Evolutionary conservation across 1,284 basidiomycete species (phyloP).

Genomic region (Nidula niveotomentosa): DNA sequence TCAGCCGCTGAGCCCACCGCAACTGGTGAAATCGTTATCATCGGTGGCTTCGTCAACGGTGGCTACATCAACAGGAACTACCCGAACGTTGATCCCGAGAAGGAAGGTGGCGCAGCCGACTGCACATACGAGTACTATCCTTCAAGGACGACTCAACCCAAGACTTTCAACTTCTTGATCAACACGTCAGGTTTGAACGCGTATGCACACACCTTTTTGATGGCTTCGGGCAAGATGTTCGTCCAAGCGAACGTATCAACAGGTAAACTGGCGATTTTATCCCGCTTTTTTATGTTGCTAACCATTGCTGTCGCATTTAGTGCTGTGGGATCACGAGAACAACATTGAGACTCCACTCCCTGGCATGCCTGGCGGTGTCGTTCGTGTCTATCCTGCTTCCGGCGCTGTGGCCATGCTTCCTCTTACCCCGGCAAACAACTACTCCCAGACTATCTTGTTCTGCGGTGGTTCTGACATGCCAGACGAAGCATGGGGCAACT

Average conservation of each 20-base stretch:
- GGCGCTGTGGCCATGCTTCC: constrained; percentile 91
- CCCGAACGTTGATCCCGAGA: constrained; percentile 64
- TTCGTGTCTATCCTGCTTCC: constrained; percentile 91
- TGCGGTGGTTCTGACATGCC: constrained; percentile 86
- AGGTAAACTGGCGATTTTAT: constrained; percentile 38
- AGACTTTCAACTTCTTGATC: constrained; percentile 77
- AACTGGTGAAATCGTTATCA: constrained; percentile 68
- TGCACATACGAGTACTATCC: constrained; percentile 83
- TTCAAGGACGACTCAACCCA: constrained; percentile 53
- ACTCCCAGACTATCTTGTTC: constrained; percentile 83
- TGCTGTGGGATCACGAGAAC: constrained; percentile 59
- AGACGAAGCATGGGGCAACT: constrained; percentile 71
- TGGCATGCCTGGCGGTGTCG: constrained; percentile 63
- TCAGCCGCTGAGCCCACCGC: constrained; percentile 79
- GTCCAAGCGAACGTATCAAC: constrained; percentile 85
- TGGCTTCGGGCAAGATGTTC: constrained; percentile 84
- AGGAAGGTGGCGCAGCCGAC: constrained; percentile 66
- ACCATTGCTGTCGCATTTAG: constrained; percentile 26
- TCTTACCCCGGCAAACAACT: constrained; percentile 87
- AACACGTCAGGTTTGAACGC: constrained; percentile 88
- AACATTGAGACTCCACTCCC: constrained; percentile 65
- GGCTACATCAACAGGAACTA: constrained; percentile 87
- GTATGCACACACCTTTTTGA: constrained; percentile 84
- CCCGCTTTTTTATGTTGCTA: constrained; percentile 12
- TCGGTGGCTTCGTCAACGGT: constrained; percentile 84